These are phyloP conservation scores for Lignosus rhinocerotis DNA, from an alignment of 1,284 basidiomycete species.

Conservation along the genomic window DNA sequence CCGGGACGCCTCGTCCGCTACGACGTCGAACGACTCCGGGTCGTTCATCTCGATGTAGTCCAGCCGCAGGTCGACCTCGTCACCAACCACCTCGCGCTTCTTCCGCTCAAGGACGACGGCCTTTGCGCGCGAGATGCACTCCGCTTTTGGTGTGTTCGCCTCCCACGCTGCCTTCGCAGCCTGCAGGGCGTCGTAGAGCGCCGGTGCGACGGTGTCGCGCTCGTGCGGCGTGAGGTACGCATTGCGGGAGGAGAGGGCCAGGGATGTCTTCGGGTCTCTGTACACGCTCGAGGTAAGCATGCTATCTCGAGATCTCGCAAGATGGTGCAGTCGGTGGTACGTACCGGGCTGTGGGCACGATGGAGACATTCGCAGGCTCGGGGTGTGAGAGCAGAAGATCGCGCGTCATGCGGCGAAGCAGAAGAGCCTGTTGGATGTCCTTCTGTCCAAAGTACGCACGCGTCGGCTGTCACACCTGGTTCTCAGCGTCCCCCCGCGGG, in stretches of 20 bases:
- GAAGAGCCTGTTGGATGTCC: conserved; percentile 94
- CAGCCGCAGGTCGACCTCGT: conserved; percentile 60
- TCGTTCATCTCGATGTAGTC: conserved; percentile 94
- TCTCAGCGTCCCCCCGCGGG: conserved; percentile 82
- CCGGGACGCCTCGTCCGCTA: conserved; percentile 38
- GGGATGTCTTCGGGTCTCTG: conserved; percentile 50
- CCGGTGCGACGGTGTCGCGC: conserved; percentile 63
- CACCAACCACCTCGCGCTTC: conserved; percentile 13
- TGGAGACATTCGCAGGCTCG: conserved; percentile 66
- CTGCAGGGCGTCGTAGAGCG: conserved; percentile 70
- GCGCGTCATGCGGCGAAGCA: conserved; percentile 81
- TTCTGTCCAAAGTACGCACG: conserved; percentile 97
- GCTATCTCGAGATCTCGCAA: not conserved
- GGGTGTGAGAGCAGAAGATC: conserved; percentile 86
- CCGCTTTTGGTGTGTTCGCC: conserved; percentile 49
- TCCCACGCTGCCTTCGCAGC: conserved; percentile 59
- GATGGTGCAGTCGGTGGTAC: conserved; percentile 26
- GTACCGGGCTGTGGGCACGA: conserved; percentile 80
- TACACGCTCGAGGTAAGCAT: not conserved
- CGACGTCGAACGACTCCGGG: conserved; percentile 68
- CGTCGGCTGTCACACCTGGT: conserved; percentile 66
- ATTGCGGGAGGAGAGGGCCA: conserved; percentile 93
- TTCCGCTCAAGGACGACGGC: conserved; percentile 41
- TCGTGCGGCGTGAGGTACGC: conserved; percentile 76
- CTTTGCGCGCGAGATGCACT: conserved; percentile 50